These are phyloP conservation scores for Corymbia citriodora DNA, from an alignment of 441 rosid species.

Conservation along the genomic window DNA sequence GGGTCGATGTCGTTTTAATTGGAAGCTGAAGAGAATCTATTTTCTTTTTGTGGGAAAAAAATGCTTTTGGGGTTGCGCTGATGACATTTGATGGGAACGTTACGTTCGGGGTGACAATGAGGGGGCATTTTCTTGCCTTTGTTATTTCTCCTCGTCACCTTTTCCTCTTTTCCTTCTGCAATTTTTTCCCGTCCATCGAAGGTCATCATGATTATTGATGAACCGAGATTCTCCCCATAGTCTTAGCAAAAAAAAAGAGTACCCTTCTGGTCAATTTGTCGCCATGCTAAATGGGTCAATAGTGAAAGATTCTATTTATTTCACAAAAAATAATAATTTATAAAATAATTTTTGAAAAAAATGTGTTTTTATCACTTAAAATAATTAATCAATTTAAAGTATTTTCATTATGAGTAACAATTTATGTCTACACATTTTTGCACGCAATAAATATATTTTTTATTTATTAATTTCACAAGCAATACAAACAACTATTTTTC, in stretches of 20 bases:
- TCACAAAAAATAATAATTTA: too few species aligned
- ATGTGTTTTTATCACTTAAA: too few species aligned
- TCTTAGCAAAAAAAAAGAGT: neutral
- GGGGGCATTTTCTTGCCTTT: neutral
- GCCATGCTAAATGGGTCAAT: too few species aligned
- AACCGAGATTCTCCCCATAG: neutral
- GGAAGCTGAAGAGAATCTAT: neutral
- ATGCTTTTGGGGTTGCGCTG: neutral
- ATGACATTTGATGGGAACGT: neutral
- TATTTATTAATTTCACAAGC: too few species aligned
- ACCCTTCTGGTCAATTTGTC: too few species aligned
- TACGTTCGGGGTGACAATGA: neutral
- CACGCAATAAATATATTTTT: too few species aligned
- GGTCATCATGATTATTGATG: neutral
- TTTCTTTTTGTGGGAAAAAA: neutral
- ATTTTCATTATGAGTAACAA: too few species aligned
- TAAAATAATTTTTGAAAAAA: too few species aligned
- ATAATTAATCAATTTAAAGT: too few species aligned
- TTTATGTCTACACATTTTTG: too few species aligned
- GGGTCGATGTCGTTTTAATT: neutral
- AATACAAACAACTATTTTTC: too few species aligned
- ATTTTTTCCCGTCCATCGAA: neutral
- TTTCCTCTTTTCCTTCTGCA: neutral
- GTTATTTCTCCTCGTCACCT: neutral
- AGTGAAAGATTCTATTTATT: neutral